Percentiles rank a stretch among this genome's conserved stretches.
Evolutionary conservation across 2,329 filamentous ascomycete genomes (phyloP).

Genomic region (Fusarium sulawesiense): DNA sequence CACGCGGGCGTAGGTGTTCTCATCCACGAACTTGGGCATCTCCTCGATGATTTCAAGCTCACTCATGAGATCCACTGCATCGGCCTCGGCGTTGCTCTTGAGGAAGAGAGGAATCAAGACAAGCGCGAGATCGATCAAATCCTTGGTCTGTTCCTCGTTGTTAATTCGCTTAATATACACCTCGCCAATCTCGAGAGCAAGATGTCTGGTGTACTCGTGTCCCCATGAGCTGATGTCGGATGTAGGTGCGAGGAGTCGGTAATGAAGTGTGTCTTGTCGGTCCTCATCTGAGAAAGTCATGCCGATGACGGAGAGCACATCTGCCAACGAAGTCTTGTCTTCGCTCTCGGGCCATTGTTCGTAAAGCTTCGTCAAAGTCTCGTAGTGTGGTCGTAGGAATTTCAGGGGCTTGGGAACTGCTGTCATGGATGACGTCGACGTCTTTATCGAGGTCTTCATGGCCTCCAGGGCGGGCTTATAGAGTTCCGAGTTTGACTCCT

Average conservation of each 20-base stretch:
- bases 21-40: conserved; percentile 88
- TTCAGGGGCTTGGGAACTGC: conserved; percentile 98
- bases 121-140: conserved; percentile 86
- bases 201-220: conserved; percentile 96
- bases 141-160: conserved; percentile 83
- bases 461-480: conserved; percentile 94
- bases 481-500: conserved; percentile 88
- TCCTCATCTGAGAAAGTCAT: conserved; percentile 99
- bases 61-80: conserved; percentile 96
- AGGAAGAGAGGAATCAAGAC: conserved; percentile 93
- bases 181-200: conserved; percentile 94
- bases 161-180: conserved; percentile 90
- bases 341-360: conserved; percentile 87
- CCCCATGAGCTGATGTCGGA: conserved; percentile 97
- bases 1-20: conserved; percentile 91
- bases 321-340: conserved; percentile 89
- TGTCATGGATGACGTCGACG: conserved; percentile 98
- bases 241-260: conserved; percentile 87
- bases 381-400: conserved; percentile 96
- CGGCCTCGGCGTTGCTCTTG: conserved; percentile 96
- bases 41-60: conserved; percentile 97
- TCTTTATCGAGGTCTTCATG: conserved; percentile 99
- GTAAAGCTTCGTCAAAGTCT: conserved; percentile 86
- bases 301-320: conserved; percentile 95
- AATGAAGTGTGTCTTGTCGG: conserved; percentile 95